Evolutionary conservation across 257 asterid species (phyloP).

Genomic region (Scutellaria baicalensis): DNA sequence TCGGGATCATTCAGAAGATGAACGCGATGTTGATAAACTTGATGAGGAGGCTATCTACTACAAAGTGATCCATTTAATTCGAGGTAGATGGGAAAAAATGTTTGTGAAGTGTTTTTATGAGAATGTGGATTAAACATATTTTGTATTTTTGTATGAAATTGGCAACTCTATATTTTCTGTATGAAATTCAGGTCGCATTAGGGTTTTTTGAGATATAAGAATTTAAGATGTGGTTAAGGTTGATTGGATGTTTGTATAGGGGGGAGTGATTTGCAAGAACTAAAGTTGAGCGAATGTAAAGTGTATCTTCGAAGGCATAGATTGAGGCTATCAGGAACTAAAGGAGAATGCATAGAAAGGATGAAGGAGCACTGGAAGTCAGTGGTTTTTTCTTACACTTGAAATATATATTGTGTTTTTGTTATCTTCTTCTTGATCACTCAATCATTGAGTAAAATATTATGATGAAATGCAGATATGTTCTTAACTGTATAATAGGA

Average conservation of each 20-base stretch:
- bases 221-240: not conserved
- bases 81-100: conserved; percentile 14
- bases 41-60: conserved; percentile 13
- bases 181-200: not conserved
- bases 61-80: conserved; percentile 17
- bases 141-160: not conserved
- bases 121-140: not conserved
- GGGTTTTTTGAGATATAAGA: not conserved
- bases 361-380: conserved; percentile 70
- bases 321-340: conserved; percentile 64
- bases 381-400: not conserved
- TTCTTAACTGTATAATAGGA: not conserved
- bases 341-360: conserved; percentile 49
- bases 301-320: conserved; percentile 48
- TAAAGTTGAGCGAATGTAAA: conserved; percentile 47
- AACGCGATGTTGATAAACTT: conserved; percentile 2
- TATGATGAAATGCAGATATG: not conserved
- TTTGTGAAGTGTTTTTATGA: no score
- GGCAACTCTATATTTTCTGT: no score
- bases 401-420: not conserved
- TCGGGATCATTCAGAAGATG: conserved; percentile 14
- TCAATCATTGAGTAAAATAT: not conserved
- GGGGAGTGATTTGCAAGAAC: conserved; percentile 28
- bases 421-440: not conserved
- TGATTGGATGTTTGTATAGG: conserved; percentile 23